A percentile compares a stretch with the other conserved stretches of the same genome.
Evolutionary conservation across 176 grass and related monocot species (phyloP).

Genomic region (Miscanthus lutarioriparius): DNA sequence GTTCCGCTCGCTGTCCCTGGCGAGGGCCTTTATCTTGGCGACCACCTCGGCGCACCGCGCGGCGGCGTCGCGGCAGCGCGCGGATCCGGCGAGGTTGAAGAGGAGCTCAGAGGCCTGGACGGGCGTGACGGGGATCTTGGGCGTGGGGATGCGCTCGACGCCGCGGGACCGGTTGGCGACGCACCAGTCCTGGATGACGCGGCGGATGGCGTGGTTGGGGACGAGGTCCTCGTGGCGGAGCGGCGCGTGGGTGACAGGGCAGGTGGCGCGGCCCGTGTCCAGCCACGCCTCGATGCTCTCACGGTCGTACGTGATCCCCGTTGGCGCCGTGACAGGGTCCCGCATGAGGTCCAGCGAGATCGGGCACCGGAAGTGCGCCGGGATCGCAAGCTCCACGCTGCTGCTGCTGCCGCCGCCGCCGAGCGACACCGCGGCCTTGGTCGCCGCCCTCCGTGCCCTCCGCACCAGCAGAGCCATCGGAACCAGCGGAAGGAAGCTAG

Average conservation of each 20-base stretch:
- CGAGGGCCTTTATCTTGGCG: slow-evolving; percentile 43
- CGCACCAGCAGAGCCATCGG: slow-evolving; percentile 47
- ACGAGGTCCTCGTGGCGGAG: slow-evolving; percentile 69
- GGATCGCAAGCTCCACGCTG: slow-evolving; percentile 46
- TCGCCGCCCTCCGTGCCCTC: slow-evolving; percentile 23
- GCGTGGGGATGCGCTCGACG: slow-evolving; percentile 92
- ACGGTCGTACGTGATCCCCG: slow-evolving; percentile 90
- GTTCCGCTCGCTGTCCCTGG: slow-evolving; percentile 72
- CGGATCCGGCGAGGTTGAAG: slow-evolving; percentile 49
- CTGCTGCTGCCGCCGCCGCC: neutral
- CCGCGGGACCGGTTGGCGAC: slow-evolving; percentile 69
- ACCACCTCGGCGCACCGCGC: slow-evolving; percentile 28
- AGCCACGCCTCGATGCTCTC: slow-evolving; percentile 89
- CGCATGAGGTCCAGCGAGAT: slow-evolving; percentile 86
- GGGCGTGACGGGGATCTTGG: slow-evolving; percentile 79
- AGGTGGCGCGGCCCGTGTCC: slow-evolving; percentile 53
- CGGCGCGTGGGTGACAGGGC: slow-evolving; percentile 63
- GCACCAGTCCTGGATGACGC: slow-evolving; percentile 96
- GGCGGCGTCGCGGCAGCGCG: neutral
- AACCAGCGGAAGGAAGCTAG: too few relatives aligned
- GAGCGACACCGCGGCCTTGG: slow-evolving; percentile 6
- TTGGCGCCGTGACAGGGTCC: slow-evolving; percentile 72
- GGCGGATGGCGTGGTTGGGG: slow-evolving; percentile 73
- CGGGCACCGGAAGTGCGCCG: slow-evolving; percentile 80
- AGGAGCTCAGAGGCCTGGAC: slow-evolving; percentile 56